Evolutionary conservation across 345 rosid genomes (phyloP), one percentile per base, ranked within the genome.

Genomic region (Eutrema yunnanense): DNA sequence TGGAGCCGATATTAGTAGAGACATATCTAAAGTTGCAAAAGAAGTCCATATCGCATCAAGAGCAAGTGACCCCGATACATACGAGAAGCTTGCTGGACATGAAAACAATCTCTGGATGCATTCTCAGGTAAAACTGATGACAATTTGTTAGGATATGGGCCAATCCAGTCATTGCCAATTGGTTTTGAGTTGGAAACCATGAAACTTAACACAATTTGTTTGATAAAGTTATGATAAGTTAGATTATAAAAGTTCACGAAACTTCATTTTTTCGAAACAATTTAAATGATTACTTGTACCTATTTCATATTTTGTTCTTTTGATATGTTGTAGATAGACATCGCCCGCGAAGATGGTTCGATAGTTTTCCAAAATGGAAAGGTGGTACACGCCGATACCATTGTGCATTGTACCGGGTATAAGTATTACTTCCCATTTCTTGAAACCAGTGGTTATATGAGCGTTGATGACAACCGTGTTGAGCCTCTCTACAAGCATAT

Each of bases 371-470:
- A 67, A 5, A 87, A 85, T 63, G 90, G 96, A 64, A 81, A 71
- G 47, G 64, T 58, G 16, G 75, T 84, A 12, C 12, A 14, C 8
- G 93, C 95, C 0, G 84, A 88, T 79, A 68, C 82, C 51, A 84
- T 92, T 78, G 71, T 92, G 34, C 92, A 90, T 55, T 87, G 95
- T 78, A 90, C 92, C 0, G 96, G 92, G 91, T 92, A 89, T 86
- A 88, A 88, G 55, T 89, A 89, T 77, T 81, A 82, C 74, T 86
- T 86, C 68, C 94, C 96, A 16, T 92, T 92, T 80, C 89, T 92
- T 6, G 87, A 87, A 49, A 87, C 89, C 63, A 75, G 79, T 46
- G 90, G 86, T 49, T 63, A 77, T 55, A 82, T 92, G 68, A 83
- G 73, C 2, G 80, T 86, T 72, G 92, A 89, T 49, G 92, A 88